These are phyloP conservation scores for Hypericum perforatum DNA, from an alignment of 345 rosid species.

Conservation along the genomic window DNA sequence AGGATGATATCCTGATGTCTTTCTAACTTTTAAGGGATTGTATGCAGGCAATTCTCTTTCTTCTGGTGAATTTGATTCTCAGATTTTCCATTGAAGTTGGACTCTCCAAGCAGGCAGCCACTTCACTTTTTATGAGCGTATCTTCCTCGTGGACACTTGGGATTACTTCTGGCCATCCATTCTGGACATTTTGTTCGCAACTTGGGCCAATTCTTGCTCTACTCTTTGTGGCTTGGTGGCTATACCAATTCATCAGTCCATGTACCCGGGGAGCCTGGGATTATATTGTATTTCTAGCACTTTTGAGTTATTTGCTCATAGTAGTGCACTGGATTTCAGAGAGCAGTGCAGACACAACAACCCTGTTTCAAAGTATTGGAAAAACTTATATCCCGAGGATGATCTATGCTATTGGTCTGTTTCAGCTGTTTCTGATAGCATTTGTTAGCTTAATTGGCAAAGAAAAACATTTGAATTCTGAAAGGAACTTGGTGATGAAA, in stretches of 20 bases:
- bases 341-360: conserved; percentile 24
- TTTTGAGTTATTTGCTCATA: conserved; percentile 53
- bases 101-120: conserved; percentile 85
- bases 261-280: conserved; percentile 31
- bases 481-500: conserved; percentile 26
- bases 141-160: conserved; percentile 74
- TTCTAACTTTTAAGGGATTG: conserved; percentile 11
- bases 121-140: conserved; percentile 60
- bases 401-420: conserved; percentile 42
- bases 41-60: conserved; percentile 61
- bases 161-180: conserved; percentile 36
- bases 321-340: conserved; percentile 67
- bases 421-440: conserved; percentile 48
- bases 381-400: conserved; percentile 48
- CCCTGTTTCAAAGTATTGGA: conserved; percentile 27
- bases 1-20: background rate
- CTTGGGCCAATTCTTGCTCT: conserved; percentile 44
- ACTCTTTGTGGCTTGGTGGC: conserved; percentile 34
- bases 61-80: conserved; percentile 46
- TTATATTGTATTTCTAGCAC: conserved; percentile 41
- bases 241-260: conserved; percentile 22
- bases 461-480: conserved; percentile 18
- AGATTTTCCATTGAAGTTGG: conserved; percentile 79
- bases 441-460: conserved; percentile 17
- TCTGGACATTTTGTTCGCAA: conserved; percentile 41